Percentiles rank a stretch among this genome's conserved stretches.
These are phyloP conservation scores for Fraxinus baroniana DNA, from an alignment of 305 asterid genomes.

Conservation along the genomic window DNA sequence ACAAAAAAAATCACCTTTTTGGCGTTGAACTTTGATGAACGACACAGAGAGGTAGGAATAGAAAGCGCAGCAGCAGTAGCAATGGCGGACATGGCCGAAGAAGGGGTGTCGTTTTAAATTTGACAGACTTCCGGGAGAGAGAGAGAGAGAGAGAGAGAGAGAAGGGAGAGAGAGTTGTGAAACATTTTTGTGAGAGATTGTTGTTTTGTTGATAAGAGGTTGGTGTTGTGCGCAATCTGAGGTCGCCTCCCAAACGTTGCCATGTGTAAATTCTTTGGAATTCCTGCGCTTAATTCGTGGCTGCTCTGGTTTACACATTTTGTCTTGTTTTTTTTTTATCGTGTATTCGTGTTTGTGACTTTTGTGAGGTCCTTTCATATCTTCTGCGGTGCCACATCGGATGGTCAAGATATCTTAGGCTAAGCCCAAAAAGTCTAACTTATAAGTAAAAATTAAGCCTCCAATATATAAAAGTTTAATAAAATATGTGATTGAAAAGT, in stretches of 20 bases:
- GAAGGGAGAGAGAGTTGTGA: constrained; percentile 16
- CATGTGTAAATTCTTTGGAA: constrained; percentile 52
- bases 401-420: constrained; percentile 25
- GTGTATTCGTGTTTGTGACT: not conserved
- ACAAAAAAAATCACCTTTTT: constrained; percentile 46
- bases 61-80: constrained; percentile 74
- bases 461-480: too few species aligned
- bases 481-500: not conserved
- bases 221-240: constrained; percentile 54
- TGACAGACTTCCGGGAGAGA: not conserved
- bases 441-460: not conserved
- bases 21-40: constrained; percentile 46
- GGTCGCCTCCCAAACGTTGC: constrained; percentile 43
- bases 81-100: constrained; percentile 67
- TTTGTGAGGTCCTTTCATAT: not conserved
- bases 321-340: not conserved
- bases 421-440: not conserved
- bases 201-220: constrained; percentile 59
- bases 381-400: constrained; percentile 31
- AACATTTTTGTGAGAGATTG: constrained; percentile 21
- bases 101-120: constrained; percentile 23
- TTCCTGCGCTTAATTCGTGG: constrained; percentile 36
- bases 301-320: constrained; percentile 36
- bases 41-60: constrained; percentile 53
- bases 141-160: not conserved